These are phyloP conservation scores for Ilex aquifolium DNA, from an alignment of 257 asterid species.

Conservation along the genomic window DNA sequence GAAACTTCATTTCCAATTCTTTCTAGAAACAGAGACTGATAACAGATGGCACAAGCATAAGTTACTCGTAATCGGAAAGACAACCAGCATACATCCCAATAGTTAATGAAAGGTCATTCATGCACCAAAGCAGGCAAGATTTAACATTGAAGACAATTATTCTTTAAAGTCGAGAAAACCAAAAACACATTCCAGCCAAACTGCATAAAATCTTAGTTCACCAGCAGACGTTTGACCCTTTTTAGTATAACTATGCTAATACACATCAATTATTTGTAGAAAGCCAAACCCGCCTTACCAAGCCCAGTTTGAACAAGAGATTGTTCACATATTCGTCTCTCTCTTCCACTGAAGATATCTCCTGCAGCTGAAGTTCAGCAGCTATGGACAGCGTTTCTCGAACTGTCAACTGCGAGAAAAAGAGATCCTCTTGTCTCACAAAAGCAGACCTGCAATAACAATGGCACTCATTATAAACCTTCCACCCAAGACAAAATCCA, in stretches of 20 bases:
- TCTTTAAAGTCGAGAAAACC: not conserved
- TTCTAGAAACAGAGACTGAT: not conserved
- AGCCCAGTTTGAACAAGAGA: constrained; percentile 73
- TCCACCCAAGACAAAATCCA: not conserved
- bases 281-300: constrained; percentile 46
- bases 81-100: not conserved
- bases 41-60: not conserved
- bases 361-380: constrained; percentile 90
- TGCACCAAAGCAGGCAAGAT: not conserved
- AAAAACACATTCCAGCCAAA: not conserved
- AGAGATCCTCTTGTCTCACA: constrained; percentile 93
- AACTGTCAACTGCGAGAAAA: constrained; percentile 96
- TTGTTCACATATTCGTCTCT: constrained; percentile 73
- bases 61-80: not conserved
- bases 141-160: not conserved
- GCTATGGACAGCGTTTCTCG: constrained; percentile 94
- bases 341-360: constrained; percentile 59
- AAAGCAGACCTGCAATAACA: constrained; percentile 67
- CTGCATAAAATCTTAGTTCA: not conserved
- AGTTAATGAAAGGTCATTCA: not conserved
- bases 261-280: constrained; percentile 3
- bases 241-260: not conserved
- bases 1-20: not conserved
- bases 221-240: too few species aligned
- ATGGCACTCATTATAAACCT: constrained; percentile 7